Evolutionary conservation across 441 rosid species (phyloP), one percentile per base, ranked within the genome.

Genomic region (Syzygium malaccense): DNA sequence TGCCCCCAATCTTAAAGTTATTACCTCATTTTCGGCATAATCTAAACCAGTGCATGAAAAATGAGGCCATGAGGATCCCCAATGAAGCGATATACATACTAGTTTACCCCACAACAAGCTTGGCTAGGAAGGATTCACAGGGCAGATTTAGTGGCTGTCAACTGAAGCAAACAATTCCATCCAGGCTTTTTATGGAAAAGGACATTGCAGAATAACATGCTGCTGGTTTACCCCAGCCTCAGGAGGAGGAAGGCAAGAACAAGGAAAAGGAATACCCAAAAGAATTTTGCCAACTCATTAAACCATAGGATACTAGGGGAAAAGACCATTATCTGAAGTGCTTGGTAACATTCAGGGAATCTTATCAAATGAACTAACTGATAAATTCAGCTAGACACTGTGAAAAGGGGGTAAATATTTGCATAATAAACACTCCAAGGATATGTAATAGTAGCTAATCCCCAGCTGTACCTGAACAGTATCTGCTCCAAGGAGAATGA

Each of bases 401-500:
- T 12, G 5, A 41, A 75, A 75, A 37, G 83, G 15, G 17, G 49
- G 80, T 71, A 51, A 71, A 71, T 8, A 20, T 71, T 37, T 71
- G 28, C 80, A 37, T 11, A 37, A 71, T 71, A 20, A 20, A 37
- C 80, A 37, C 80, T 37, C 49, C 51, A 75, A 75, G 49, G 51
- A 75, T 75, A 37, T 37, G n/a, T 37, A 75, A 75, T n/a, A 41
- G 48, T 75, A 23, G 3, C 51, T 75, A 71, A 71, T 37, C 28
- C 49, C 80, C 83, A 18, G 60, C 45, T 25, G 14, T 87, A 98
- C 99, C 98, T 97, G 99, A 85, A 98, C 99, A 10, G 99, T 96
- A 87, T 95, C 93, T 90, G 99, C 96, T 86, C 99, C 98, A 37
- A 97, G 96, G 88, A 98, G 98, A 92, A 97, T 94, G 89, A 98